Base-by-base conservation (phyloP, 2,329 filamentous ascomycete species). In the Phyllosticta citribraziliensis region DNA sequence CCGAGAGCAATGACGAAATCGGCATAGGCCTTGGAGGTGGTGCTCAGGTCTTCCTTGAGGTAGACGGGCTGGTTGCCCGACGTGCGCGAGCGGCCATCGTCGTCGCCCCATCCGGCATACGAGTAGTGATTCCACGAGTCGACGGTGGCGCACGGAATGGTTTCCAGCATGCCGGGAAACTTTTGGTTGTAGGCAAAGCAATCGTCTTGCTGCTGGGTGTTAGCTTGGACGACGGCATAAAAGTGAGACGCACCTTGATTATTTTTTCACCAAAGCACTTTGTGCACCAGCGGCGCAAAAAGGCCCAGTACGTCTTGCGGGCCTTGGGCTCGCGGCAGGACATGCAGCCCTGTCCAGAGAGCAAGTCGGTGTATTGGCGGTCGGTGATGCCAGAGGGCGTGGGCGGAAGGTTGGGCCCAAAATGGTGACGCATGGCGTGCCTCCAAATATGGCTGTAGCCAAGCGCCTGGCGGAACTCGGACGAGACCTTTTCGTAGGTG, bases 241-340 rank as follows among this genome's bases (percentile, higher is more conserved):
- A 54, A 47, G 25, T 55, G 27, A 19, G 47, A 56, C 64, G 30
- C 57, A 67, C 68, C 60, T 61, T 61, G 30, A 65, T 60, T 5
- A 68, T 70, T 57, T 74, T 74, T 10, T 65, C 63, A 17, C 68
- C 67, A 56, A 76, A 66, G 62, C 74, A 76, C 9, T 65, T 64
- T 57, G 73, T 72, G 65, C 75, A 77, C 73, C 73, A 76, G n/a
- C 75, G 71, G 11, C 73, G 70, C 22, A 73, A 69, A 56, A 76
- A 76, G 1, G 72, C 72, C 75, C 75, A 77, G 62, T 76, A 77
- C 4, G 73, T 74, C 64, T 75, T 76, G 64, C 74, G 69, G 6
- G 73, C 73, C 35, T 67, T 69, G 5, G 65, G 66, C 12, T 72
- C 67, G 14, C 66, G 64, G 64, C 74, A 76, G 30, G 67, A 70